A percentile compares a stretch with the other conserved stretches of the same genome.
These are phyloP conservation scores for Daldinia vernicosa DNA, from an alignment of 495 filamentous ascomycete genomes.

Conservation along the genomic window DNA sequence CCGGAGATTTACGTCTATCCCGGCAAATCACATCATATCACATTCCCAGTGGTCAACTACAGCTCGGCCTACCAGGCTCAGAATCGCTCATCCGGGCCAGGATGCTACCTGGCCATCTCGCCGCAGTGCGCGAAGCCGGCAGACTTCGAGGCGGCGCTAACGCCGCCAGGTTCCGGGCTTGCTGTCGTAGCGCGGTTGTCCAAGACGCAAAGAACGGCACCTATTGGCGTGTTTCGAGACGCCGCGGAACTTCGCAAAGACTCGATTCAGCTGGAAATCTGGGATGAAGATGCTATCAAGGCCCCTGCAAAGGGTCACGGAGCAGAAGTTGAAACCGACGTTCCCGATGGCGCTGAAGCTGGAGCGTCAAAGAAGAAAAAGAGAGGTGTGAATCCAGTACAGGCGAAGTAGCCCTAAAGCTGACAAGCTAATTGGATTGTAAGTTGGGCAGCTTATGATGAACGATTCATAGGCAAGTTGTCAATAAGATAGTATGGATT, in stretches of 20 bases:
- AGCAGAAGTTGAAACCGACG: not conserved
- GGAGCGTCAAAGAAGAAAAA: not conserved
- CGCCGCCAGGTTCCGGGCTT: conserved; percentile 13
- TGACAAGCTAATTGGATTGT: not conserved
- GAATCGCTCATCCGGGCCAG: not conserved
- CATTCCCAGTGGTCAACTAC: conserved; percentile 43
- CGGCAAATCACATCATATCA: conserved; percentile 23
- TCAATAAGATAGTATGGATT: not conserved
- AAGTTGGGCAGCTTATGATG: not conserved
- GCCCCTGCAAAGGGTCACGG: not conserved
- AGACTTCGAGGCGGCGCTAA: conserved; percentile 31
- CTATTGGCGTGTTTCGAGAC: conserved; percentile 8
- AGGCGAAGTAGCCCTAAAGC: not conserved
- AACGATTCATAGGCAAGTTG: not conserved
- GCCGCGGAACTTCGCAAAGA: conserved; percentile 19
- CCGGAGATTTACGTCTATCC: conserved; percentile 39
- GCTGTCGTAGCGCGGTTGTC: conserved; percentile 27
- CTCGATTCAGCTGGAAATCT: conserved; percentile 41
- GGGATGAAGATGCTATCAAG: conserved; percentile 19
- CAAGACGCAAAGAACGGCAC: conserved; percentile 18
- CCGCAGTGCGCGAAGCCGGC: conserved; percentile 23
- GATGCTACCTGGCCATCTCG: conserved; percentile 36
- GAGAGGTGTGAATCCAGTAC: not conserved
- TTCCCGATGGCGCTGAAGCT: not conserved
- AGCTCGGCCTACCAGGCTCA: conserved; percentile 3